Percentiles rank a stretch among this genome's conserved stretches.
phyloP scores from a whole-genome alignment of 176 grass and related monocot species.

The Thinopyrum elongatum region DNA sequence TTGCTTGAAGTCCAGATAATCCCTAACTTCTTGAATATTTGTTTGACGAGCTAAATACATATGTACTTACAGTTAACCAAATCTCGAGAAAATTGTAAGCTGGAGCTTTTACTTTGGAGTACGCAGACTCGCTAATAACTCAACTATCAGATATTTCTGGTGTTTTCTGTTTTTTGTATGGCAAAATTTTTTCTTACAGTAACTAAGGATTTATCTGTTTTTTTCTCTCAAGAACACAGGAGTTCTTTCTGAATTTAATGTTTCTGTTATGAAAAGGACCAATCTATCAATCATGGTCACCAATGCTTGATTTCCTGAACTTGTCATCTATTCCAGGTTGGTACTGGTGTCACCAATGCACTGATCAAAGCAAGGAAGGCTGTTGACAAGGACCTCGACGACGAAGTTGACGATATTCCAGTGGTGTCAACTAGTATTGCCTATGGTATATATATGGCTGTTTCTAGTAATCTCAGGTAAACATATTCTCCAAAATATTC shows the following conservation, averaged over 20 bases:
- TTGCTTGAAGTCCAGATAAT: background rate
- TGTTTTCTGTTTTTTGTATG: background rate
- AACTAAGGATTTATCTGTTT: background rate
- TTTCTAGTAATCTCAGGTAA: conserved; percentile 92
- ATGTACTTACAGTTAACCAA: background rate
- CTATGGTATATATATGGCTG: conserved; percentile 81
- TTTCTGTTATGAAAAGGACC: background rate
- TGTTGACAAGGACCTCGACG: conserved; percentile 53
- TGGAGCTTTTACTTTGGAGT: background rate
- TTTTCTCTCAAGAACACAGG: background rate
- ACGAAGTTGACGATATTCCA: conserved; percentile 54
- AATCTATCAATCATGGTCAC: background rate
- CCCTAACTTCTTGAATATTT: background rate
- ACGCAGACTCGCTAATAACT: background rate
- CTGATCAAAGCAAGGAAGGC: conserved; percentile 59
- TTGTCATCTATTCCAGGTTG: conserved; percentile 48
- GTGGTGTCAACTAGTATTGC: conserved; percentile 62
- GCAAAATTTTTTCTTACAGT: background rate
- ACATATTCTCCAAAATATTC: background rate
- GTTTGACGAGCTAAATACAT: background rate
- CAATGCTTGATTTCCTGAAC: background rate
- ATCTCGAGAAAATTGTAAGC: background rate
- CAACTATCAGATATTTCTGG: background rate
- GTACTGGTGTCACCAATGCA: conserved; percentile 61
- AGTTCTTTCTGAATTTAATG: background rate